Evolutionary conservation across 352 stramenopile genomes (phyloP).

Genomic region (Phytophthora meadii): DNA sequence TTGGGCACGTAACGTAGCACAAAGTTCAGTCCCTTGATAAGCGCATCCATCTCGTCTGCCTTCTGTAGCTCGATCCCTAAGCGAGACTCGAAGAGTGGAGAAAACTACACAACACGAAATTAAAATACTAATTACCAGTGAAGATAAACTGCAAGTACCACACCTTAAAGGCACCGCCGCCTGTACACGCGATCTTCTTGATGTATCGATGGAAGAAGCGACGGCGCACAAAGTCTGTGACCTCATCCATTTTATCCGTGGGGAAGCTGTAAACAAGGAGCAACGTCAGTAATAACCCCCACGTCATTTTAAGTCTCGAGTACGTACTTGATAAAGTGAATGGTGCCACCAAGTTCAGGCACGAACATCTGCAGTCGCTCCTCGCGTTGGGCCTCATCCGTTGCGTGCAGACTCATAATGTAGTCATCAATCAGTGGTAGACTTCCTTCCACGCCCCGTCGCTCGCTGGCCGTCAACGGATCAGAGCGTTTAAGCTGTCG

Average conservation of each 20-base stretch:
- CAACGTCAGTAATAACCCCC: slow-evolving; percentile 1
- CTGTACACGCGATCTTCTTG: slow-evolving; percentile 89
- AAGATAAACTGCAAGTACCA: not conserved
- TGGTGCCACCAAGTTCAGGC: slow-evolving; percentile 86
- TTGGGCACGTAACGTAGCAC: slow-evolving; percentile 91
- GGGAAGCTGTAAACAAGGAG: slow-evolving; percentile 56
- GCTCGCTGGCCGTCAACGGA: slow-evolving; percentile 12
- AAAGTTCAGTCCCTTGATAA: slow-evolving; percentile 98
- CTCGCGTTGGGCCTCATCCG: slow-evolving; percentile 58
- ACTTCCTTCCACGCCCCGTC: slow-evolving; percentile 46
- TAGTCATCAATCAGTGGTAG: slow-evolving; percentile 62
- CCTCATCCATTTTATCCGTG: slow-evolving; percentile 71
- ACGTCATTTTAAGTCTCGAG: not conserved
- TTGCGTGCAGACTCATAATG: slow-evolving; percentile 52
- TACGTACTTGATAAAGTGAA: slow-evolving; percentile 93
- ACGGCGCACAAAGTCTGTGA: slow-evolving; percentile 73
- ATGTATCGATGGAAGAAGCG: slow-evolving; percentile 93
- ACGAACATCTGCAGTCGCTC: slow-evolving; percentile 73
- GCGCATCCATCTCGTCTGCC: slow-evolving; percentile 96
- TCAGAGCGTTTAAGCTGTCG: slow-evolving; percentile 31
- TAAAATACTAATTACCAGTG: not conserved
- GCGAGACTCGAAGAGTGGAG: slow-evolving; percentile 85
- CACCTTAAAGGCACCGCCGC: slow-evolving; percentile 96
- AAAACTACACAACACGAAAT: slow-evolving; percentile 49
- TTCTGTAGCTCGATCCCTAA: slow-evolving; percentile 94